phyloP scores from a whole-genome alignment of 1,284 basidiomycete species.

The Ceraceosorus guamensis region DNA sequence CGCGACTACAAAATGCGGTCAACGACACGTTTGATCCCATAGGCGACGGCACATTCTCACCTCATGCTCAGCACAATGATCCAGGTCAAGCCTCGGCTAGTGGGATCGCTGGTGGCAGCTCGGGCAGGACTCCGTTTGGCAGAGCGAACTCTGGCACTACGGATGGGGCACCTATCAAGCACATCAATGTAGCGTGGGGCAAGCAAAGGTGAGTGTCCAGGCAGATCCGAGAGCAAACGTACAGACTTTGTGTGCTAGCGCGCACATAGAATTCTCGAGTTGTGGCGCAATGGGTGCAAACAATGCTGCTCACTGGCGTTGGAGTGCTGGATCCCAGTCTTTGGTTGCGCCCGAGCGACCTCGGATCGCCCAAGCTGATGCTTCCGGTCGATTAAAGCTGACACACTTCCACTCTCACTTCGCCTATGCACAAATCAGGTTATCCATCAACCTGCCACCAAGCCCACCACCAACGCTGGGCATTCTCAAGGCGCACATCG shows the following conservation, averaged over 20 bases:
- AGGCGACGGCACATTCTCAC: neutral
- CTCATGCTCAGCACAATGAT: too few species aligned
- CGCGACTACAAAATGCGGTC: constrained; percentile 19
- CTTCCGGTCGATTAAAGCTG: too few species aligned
- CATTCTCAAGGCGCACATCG: constrained; percentile 34
- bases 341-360: too few species aligned
- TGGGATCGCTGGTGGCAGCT: neutral
- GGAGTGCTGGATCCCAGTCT: neutral
- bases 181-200: constrained; percentile 38
- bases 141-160: too few species aligned
- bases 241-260: too few species aligned
- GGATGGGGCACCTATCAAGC: constrained; percentile 11
- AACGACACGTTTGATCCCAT: constrained; percentile 3
- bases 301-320: neutral
- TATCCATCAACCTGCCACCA: neutral
- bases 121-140: neutral
- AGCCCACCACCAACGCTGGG: constrained; percentile 27
- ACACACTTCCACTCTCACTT: neutral
- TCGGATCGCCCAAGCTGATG: too few species aligned
- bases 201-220: constrained; percentile 27
- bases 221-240: too few species aligned
- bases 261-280: neutral
- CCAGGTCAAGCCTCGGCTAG: neutral
- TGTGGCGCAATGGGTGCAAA: neutral
- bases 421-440: neutral